Base-by-base conservation (phyloP, 164 flowering plant genomes). In the Vitis cinerea region DNA sequence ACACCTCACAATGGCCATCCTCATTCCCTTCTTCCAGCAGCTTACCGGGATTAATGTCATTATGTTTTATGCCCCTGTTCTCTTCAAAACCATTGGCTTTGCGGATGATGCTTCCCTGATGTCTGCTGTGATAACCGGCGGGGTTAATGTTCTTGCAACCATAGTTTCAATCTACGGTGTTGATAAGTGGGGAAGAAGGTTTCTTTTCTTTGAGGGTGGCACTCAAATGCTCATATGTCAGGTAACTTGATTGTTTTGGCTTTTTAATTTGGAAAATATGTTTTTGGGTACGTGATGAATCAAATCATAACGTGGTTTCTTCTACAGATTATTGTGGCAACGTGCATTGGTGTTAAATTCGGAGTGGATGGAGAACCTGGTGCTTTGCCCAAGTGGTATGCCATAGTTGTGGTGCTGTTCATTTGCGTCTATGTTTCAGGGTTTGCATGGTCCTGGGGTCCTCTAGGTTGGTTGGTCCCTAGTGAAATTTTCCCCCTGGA, bases 391-490 rank as follows among this genome's bases (percentile, higher is more conserved):
- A 83, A 84, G 60, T 82, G 85, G 83, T 91, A 87, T 47, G 97
- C 97, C 3, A 69, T 77, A 6, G 79, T 86, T 10, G 91, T 93
- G 63, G 92, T 93, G 58, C 73, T 84, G 13, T 87, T 89, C 80
- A 93, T 93, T 8, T 91, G 98, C 79, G 56, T 81, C 10, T 90
- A 85, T 61, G 97, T 93, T 0, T 79, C 92, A 0, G 97, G 85
- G 0, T 93, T 91, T 53, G 98, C 97, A 0, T 93, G 97, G 97
- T 93, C 98, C 7, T 93, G 98, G 98, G 95, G 98, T 0, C 98
- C 95, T 0, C 78, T 93, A 0, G 98, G 95, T 0, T 91, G 95
- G 92, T 54, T 93, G 17, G 97, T 93, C 27, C 97, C 98, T 0
- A 88, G 92, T 77, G 98, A 93, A 67, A 89, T 93, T 4, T 90